Evolutionary conservation across 148 eudicot species (phyloP).

Genomic region (Chenopodium formosanum): DNA sequence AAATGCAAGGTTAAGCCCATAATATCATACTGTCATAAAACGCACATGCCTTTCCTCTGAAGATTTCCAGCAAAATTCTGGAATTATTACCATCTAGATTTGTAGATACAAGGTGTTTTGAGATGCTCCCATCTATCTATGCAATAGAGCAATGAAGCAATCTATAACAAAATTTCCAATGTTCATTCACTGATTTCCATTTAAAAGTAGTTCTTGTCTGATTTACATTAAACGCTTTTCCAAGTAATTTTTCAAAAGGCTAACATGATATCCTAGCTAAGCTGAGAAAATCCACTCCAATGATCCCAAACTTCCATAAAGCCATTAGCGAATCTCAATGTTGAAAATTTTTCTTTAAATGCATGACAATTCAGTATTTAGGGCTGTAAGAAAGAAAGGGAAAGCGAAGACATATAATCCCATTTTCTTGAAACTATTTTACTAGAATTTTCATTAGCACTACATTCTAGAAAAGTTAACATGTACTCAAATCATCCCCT

Average conservation of each 20-base stretch:
- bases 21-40: not conserved
- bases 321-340: too few relatives aligned
- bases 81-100: not conserved
- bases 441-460: too few relatives aligned
- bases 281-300: not conserved
- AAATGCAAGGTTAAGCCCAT: not conserved
- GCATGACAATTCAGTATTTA: too few relatives aligned
- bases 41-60: not conserved
- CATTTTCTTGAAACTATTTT: too few relatives aligned
- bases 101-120: not conserved
- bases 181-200: not conserved
- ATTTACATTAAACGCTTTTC: too few relatives aligned
- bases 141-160: not conserved
- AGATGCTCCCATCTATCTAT: not conserved
- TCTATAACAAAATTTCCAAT: not conserved
- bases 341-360: too few relatives aligned
- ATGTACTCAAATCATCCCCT: too few relatives aligned
- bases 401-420: too few relatives aligned
- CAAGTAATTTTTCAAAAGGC: not conserved
- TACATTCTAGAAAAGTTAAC: too few relatives aligned
- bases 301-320: too few relatives aligned
- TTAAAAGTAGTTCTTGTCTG: not conserved
- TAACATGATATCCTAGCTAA: not conserved
- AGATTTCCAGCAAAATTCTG: not conserved
- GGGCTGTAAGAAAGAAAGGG: too few relatives aligned